Evolutionary conservation across 2,329 filamentous ascomycete species (phyloP).

Genomic region (Fusarium nanum): DNA sequence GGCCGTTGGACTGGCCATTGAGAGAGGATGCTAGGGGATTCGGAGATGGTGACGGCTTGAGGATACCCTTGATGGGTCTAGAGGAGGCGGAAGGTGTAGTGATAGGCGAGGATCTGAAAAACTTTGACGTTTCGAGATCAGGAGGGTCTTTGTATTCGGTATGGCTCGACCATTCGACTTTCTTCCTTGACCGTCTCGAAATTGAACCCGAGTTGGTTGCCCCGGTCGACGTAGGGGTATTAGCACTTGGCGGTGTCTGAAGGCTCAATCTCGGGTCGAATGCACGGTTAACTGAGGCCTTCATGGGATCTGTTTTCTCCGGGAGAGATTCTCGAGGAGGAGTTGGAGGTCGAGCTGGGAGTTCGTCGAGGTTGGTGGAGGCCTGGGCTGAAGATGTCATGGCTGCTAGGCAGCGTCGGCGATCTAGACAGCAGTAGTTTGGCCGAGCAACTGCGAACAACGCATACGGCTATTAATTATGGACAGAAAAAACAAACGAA

Average conservation of each 20-base stretch:
- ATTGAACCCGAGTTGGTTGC: constrained; percentile 57
- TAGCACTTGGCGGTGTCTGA: constrained; percentile 64
- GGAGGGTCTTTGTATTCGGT: constrained; percentile 68
- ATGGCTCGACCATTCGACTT: constrained; percentile 67
- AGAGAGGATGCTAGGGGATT: constrained; percentile 58
- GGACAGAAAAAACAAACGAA: constrained; percentile 5
- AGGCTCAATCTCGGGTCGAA: constrained; percentile 53
- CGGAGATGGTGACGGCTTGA: constrained; percentile 74
- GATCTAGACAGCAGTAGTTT: constrained; percentile 54
- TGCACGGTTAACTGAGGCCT: constrained; percentile 52
- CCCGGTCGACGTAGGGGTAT: constrained; percentile 58
- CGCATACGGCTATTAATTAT: constrained; percentile 36
- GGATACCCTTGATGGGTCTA: constrained; percentile 73
- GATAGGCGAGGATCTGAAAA: constrained; percentile 55
- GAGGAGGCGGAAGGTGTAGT: constrained; percentile 54
- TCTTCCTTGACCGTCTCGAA: constrained; percentile 62
- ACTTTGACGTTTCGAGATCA: constrained; percentile 52
- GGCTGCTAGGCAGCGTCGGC: constrained; percentile 55
- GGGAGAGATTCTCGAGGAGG: constrained; percentile 68
- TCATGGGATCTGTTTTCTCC: constrained; percentile 52
- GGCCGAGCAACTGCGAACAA: constrained; percentile 42
- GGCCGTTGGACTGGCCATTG: constrained; percentile 56
- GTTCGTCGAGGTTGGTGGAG: constrained; percentile 60
- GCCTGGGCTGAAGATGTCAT: constrained; percentile 58
- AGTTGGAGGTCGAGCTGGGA: constrained; percentile 72